Evolutionary conservation across 2,329 filamentous ascomycete genomes (phyloP).

Genomic region (Hypocreales sp.): DNA sequence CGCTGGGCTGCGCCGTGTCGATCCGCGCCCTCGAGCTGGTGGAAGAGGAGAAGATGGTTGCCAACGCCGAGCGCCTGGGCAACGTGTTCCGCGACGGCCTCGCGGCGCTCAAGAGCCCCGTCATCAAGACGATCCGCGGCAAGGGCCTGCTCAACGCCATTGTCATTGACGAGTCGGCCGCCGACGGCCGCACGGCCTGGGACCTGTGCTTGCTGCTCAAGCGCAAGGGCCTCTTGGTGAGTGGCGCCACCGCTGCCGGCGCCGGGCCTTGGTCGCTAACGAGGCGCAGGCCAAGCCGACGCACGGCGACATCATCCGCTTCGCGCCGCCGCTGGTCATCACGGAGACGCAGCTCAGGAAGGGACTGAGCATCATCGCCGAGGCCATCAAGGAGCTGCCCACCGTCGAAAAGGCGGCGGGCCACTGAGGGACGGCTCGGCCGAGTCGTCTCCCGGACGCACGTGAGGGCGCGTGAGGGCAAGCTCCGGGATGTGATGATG

Average conservation of each 20-base stretch:
- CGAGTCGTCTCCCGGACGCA: neutral
- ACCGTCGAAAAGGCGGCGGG: constrained; percentile 24
- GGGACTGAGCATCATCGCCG: constrained; percentile 64
- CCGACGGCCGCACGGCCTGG: constrained; percentile 80
- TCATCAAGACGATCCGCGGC: constrained; percentile 72
- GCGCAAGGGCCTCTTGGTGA: constrained; percentile 81
- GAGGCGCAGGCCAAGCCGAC: constrained; percentile 76
- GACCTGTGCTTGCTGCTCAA: constrained; percentile 93
- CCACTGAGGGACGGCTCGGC: constrained; percentile 13
- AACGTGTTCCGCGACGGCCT: constrained; percentile 71
- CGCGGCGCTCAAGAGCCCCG: constrained; percentile 56
- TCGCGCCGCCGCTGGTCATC: constrained; percentile 93
- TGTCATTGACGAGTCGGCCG: constrained; percentile 81
- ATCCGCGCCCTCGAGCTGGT: constrained; percentile 91
- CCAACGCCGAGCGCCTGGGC: constrained; percentile 67
- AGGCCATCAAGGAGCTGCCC: constrained; percentile 71
- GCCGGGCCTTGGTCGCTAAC: neutral
- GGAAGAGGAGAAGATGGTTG: constrained; percentile 77
- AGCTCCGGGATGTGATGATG: constrained; percentile 8
- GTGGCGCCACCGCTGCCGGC: constrained; percentile 13
- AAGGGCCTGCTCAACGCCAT: constrained; percentile 94
- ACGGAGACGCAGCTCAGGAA: constrained; percentile 71
- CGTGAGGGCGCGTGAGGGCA: constrained; percentile 7
- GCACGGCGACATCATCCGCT: constrained; percentile 94
- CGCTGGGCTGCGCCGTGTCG: constrained; percentile 84